Evolutionary conservation across 345 rosid species (phyloP), one percentile per base, ranked within the genome.

Genomic region (Trapa incisa): DNA sequence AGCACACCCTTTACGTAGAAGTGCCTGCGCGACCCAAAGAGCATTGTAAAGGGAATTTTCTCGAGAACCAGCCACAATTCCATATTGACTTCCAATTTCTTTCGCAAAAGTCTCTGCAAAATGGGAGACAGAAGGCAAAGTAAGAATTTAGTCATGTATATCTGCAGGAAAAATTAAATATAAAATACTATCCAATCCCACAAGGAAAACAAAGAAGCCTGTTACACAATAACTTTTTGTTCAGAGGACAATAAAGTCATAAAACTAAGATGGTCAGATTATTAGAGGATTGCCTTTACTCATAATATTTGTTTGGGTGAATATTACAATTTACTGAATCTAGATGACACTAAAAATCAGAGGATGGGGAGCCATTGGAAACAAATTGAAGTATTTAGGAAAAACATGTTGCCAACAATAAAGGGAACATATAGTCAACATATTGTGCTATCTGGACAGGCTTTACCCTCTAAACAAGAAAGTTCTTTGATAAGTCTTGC

Each of bases 11-110:
- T 94, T 94, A 60, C 91, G 95, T 38, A 94, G 81, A 65, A 94
- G 79, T 54, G 92, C 97, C 84, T 94, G 99, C 10, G 97, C 99
- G 67, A 85, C 97, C 99, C 99, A 94, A 17, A 94, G 87, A 69
- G 92, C 92, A 84, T 83, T 87, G 70, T 91, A 94, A 53, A 94
- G 89, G 50, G 99, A 83, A 70, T 94, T 94, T 81, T 94, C 95
- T 47, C 91, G 86, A 75, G 99, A 82, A 53, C 87, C 95, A 65
- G 97, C 81, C 65, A 83, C 78, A 69, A 94, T 91, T 67, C 96
- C 95, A 74, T 81, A 68, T 71, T 87, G 91, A 78, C 99, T 94
- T 70, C 99, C 99, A 67, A 94, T 91, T 37, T 82, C 84, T 69
- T 81, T 80, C 50, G 38, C 43, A 75, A 94, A 91, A 64, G 82